These are phyloP conservation scores for Urostyla sp. DNA, from an alignment of 73 alveolate genomes.

Conservation along the genomic window DNA sequence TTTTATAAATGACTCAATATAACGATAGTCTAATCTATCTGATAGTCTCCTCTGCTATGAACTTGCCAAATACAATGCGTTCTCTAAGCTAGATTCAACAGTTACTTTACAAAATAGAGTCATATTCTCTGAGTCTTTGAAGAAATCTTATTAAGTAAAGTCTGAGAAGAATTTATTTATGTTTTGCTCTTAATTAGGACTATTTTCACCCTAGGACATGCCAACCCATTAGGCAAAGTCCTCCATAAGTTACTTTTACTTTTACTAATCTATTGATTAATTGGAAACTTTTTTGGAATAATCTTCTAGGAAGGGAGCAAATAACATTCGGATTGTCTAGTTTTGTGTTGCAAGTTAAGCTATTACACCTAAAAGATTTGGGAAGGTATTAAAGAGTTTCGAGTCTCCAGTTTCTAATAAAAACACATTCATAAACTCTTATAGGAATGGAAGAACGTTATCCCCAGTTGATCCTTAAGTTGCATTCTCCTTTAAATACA, in stretches of 20 bases:
- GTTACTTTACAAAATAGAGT: slow-evolving; percentile 48
- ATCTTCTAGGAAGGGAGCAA: too few relatives aligned
- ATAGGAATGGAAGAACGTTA: too few relatives aligned
- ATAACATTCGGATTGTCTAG: too few relatives aligned
- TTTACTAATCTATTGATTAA: too few relatives aligned
- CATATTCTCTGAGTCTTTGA: slow-evolving; percentile 30
- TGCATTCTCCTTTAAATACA: slow-evolving; percentile 4
- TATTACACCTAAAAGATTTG: too few relatives aligned
- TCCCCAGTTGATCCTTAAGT: too few relatives aligned
- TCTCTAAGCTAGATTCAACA: slow-evolving; percentile 49
- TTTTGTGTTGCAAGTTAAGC: too few relatives aligned
- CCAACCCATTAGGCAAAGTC: slow-evolving; percentile 27
- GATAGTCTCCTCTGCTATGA: slow-evolving; percentile 25
- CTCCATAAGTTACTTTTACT: not conserved
- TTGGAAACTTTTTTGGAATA: too few relatives aligned
- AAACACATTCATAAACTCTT: too few relatives aligned
- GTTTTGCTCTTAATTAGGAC: slow-evolving; percentile 18
- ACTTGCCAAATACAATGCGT: slow-evolving; percentile 11
- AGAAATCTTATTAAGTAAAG: slow-evolving; percentile 29
- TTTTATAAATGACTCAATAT: slow-evolving; percentile 82
- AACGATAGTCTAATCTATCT: slow-evolving; percentile 77
- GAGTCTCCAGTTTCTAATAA: too few relatives aligned
- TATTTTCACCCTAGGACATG: slow-evolving; percentile 27
- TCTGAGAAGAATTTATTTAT: slow-evolving; percentile 47
- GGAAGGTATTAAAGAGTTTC: too few relatives aligned